These are phyloP conservation scores for Pseudonitzschia pungens DNA, from an alignment of 108 stramenopile species.

Conservation along the genomic window DNA sequence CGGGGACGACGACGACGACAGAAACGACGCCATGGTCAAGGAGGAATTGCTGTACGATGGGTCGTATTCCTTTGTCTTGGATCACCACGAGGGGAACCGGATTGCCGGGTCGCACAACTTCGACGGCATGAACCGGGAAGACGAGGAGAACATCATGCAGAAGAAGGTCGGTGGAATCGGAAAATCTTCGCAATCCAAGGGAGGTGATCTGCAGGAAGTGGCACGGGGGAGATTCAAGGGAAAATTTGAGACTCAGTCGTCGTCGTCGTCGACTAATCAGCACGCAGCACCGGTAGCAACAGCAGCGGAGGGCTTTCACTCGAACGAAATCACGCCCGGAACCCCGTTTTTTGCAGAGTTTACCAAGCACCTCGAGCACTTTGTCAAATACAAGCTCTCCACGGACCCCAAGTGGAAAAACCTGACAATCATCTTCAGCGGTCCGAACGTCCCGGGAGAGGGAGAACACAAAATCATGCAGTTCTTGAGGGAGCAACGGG, in stretches of 20 bases:
- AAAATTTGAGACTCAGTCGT: constrained; percentile 47
- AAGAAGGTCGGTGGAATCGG: neutral
- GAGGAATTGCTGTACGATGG: constrained; percentile 17
- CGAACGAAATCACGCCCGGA: constrained; percentile 98
- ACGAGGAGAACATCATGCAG: neutral
- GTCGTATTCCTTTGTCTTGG: constrained; percentile 27
- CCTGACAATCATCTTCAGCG: constrained; percentile 88
- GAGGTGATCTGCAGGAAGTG: constrained; percentile 41
- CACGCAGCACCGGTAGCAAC: neutral
- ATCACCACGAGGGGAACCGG: constrained; percentile 9
- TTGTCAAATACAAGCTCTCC: constrained; percentile 66
- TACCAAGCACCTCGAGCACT: constrained; percentile 69
- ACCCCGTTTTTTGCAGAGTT: constrained; percentile 92
- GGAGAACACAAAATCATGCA: constrained; percentile 99
- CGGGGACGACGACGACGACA: constrained; percentile 29
- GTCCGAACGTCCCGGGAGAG: constrained; percentile 98
- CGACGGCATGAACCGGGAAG: neutral
- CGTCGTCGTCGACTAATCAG: neutral
- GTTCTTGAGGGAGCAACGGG: constrained; percentile 82
- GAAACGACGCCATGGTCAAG: neutral
- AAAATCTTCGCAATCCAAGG: neutral
- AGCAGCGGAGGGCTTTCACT: constrained; percentile 81
- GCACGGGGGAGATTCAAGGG: constrained; percentile 53
- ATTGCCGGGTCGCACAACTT: neutral
- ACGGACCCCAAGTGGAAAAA: constrained; percentile 82